Conservation (phyloP, 768 basidiomycete species). For the Ramaria sp. region DNA sequence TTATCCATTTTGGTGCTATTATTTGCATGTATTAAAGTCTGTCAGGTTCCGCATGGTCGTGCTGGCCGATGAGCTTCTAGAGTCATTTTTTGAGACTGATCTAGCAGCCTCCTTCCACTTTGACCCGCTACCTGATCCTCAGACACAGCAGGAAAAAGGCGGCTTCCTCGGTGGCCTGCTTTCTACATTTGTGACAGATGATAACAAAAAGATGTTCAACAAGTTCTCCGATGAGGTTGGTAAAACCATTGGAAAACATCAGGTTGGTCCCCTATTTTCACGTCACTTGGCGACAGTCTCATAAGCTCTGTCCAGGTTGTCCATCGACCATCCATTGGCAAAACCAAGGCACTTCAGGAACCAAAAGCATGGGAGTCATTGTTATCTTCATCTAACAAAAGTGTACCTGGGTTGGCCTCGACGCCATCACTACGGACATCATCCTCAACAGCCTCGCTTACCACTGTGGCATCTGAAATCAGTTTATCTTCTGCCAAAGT, state of each 20-base stretch:
- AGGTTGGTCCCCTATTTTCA: constrained; percentile 31
- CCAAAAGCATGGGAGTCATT: constrained; percentile 83
- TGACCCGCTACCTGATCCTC: constrained; percentile 57
- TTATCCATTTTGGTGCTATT: background rate
- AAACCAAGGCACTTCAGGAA: constrained; percentile 50
- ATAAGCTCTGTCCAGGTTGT: constrained; percentile 35
- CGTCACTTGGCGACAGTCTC: background rate
- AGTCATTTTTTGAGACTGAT: constrained; percentile 94
- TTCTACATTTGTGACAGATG: constrained; percentile 83
- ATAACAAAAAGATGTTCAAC: constrained; percentile 90
- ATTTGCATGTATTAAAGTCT: constrained; percentile 1
- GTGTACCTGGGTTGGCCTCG: constrained; percentile 45
- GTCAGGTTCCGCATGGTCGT: constrained; percentile 96
- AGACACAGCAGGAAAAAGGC: constrained; percentile 45
- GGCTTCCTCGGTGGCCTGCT: constrained; percentile 76
- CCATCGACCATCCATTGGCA: constrained; percentile 75
- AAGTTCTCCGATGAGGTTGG: constrained; percentile 90
- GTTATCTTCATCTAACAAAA: constrained; percentile 54
- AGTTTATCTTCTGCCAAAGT: constrained; percentile 20
- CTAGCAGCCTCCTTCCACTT: constrained; percentile 81
- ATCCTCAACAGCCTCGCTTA: constrained; percentile 43
- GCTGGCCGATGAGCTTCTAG: constrained; percentile 89
- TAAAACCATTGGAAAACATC: constrained; percentile 88
- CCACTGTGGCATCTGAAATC: constrained; percentile 16
- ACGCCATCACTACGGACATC: constrained; percentile 49